Conservation (phyloP, 768 basidiomycete species). For the Neoboletus brunneissimus region DNA sequence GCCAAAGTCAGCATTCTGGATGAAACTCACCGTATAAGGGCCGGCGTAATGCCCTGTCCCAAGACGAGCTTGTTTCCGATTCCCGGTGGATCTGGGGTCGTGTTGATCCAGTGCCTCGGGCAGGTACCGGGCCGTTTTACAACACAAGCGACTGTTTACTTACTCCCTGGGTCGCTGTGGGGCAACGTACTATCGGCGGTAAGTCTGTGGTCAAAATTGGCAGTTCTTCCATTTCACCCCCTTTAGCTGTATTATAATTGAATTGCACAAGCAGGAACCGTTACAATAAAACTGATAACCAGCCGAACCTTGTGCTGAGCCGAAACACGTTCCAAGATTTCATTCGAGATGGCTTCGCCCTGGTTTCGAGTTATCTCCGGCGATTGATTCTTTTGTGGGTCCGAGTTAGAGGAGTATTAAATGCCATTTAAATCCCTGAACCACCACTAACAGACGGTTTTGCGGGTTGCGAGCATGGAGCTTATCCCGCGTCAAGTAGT, state of each 20-base stretch:
- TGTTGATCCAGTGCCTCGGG: not conserved
- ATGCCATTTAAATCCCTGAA: not conserved
- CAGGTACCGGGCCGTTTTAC: not conserved
- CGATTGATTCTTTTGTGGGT: not conserved
- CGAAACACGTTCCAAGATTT: not conserved
- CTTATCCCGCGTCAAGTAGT: not conserved
- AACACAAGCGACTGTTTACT: not conserved
- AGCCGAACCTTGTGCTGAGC: not conserved
- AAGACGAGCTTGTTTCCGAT: not conserved
- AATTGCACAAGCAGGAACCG: not conserved
- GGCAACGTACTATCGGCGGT: not conserved
- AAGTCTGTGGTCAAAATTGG: not conserved
- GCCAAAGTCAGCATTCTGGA: not conserved
- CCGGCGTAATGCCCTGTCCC: not conserved
- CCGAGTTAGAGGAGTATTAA: not conserved
- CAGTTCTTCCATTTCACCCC: slow-evolving; percentile 4
- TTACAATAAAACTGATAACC: not conserved
- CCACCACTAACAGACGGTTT: not conserved
- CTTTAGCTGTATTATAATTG: slow-evolving; percentile 2
- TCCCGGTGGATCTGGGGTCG: slow-evolving; percentile 5
- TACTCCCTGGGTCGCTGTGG: not conserved
- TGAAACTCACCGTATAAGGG: not conserved
- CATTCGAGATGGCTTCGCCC: not conserved
- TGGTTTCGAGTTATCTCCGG: not conserved
- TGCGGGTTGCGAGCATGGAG: not conserved